Evolutionary conservation across 441 rosid genomes (phyloP).

Genomic region (Gossypium lobatum): DNA sequence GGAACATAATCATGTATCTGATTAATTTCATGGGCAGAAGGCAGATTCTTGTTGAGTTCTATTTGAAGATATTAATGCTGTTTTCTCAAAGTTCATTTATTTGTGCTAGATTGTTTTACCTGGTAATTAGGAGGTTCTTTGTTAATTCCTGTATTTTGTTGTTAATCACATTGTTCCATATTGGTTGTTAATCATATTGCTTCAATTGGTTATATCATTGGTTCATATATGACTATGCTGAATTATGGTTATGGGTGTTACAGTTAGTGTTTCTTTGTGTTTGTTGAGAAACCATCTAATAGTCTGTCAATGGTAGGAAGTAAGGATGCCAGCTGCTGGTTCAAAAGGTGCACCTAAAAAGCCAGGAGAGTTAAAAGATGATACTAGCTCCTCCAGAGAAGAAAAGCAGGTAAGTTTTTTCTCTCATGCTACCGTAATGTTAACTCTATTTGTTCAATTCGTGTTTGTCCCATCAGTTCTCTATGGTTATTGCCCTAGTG

Average conservation of each 20-base stretch:
- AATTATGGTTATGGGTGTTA: not conserved
- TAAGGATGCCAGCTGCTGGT: constrained; percentile 98
- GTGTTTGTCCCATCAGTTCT: not conserved
- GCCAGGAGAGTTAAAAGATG: constrained; percentile 75
- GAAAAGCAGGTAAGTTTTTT: constrained; percentile 68
- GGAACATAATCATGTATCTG: too few relatives aligned
- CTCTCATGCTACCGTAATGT: not conserved
- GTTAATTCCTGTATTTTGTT: not conserved
- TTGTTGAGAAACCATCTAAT: constrained; percentile 18
- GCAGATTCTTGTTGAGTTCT: not conserved
- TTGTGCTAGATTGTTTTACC: not conserved
- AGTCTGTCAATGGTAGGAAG: constrained; percentile 58
- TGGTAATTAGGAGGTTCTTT: not conserved
- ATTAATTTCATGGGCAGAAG: not conserved
- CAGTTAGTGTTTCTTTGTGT: not conserved
- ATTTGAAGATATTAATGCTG: not conserved
- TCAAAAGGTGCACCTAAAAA: constrained; percentile 70
- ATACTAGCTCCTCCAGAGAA: constrained; percentile 77
- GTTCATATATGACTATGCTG: not conserved
- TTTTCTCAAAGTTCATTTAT: not conserved
- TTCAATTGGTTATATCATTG: not conserved
- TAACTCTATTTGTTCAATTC: not conserved
- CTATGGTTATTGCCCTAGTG: not conserved
- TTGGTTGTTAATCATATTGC: not conserved
- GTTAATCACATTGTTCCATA: not conserved